Base-by-base conservation (phyloP, 768 basidiomycete genomes). In the Myochromella boudieri region DNA sequence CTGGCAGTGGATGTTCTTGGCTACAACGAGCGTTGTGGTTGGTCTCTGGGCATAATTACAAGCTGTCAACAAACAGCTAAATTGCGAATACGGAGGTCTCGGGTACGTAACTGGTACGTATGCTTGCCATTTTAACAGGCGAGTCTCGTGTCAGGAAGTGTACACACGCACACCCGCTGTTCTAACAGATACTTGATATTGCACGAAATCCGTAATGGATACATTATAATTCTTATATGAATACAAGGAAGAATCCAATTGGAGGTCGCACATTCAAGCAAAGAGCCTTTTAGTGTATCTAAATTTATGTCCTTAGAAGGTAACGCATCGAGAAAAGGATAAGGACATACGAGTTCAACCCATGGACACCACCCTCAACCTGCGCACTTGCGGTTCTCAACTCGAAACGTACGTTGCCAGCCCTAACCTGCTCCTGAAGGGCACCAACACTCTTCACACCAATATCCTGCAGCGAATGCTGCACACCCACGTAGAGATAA, bases 351-450 rank as follows among this genome's bases (percentile, higher is more conserved):
- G 91, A 95, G 71, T 97, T 91, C 51, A 97, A 68, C 4, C 95
- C 94, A 72, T 97, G 92, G 9, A 97, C 95, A 33, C 91, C 91
- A 39, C 95, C 95, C 68, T 97, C 95, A 29, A 95, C 77, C 71
- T 97, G 95, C 8, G 95, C 95, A 57, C 89, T 93, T 8, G 94
- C 89, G 2, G 95, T 97, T 61, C 95, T 80, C 60, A 95, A 63
- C 75, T 98, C 95, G 59, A 95, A 98, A 49, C 94, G 69, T 15
- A 97, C 88, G 22, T 62, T 67, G 12, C 91, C 91, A 1, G 65
- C 70, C 25, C 60, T 64, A 0, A 91, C 92, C 2, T 77, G 81
- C n/a, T 70, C 70, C 64, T 81, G 80, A 42, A 98, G 73, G 55
- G 81, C 82, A 33, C 41, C 49, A 37, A 97, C 75, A 49, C 74